phyloP scores from a whole-genome alignment of 352 stramenopile genomes.

The Phytophthora cryptogea region DNA sequence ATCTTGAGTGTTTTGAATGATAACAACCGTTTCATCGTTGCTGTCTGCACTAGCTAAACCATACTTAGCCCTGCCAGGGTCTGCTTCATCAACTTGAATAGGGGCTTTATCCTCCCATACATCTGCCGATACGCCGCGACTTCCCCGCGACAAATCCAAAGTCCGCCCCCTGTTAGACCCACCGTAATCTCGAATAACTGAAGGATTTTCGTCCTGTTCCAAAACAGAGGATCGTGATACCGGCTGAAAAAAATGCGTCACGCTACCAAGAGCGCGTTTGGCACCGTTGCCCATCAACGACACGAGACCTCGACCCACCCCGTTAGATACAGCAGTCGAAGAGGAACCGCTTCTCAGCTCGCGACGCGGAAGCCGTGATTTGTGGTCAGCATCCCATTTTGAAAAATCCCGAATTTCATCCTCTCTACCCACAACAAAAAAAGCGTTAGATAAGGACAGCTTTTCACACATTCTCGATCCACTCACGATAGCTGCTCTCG shows the following conservation, averaged over 20 bases:
- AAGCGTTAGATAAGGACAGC: background rate
- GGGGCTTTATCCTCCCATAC: constrained; percentile 20
- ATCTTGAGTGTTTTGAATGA: constrained; percentile 14
- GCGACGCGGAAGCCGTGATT: background rate
- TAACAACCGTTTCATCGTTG: constrained; percentile 4
- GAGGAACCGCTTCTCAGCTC: constrained; percentile 11
- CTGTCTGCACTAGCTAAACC: background rate
- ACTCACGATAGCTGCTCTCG: constrained; percentile 47
- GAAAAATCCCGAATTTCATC: constrained; percentile 24
- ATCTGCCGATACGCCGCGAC: constrained; percentile 6
- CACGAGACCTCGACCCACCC: constrained; percentile 1
- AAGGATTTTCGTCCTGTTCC: constrained; percentile 13
- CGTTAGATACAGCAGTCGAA: background rate
- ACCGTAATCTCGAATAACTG: constrained; percentile 7
- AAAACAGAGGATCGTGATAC: constrained; percentile 21
- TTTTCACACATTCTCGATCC: background rate
- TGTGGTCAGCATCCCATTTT: constrained; percentile 14
- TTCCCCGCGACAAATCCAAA: constrained; percentile 26
- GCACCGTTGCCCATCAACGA: constrained; percentile 16
- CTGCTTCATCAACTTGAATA: constrained; percentile 20
- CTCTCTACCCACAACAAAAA: constrained; percentile 12
- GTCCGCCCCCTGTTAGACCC: constrained; percentile 6
- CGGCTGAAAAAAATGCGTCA: constrained; percentile 31
- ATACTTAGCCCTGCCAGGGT: constrained; percentile 5
- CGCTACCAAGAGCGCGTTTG: constrained; percentile 18